Conservation (phyloP, 805 yeast genomes). For the Wickerhamiella azymoides region DNA sequence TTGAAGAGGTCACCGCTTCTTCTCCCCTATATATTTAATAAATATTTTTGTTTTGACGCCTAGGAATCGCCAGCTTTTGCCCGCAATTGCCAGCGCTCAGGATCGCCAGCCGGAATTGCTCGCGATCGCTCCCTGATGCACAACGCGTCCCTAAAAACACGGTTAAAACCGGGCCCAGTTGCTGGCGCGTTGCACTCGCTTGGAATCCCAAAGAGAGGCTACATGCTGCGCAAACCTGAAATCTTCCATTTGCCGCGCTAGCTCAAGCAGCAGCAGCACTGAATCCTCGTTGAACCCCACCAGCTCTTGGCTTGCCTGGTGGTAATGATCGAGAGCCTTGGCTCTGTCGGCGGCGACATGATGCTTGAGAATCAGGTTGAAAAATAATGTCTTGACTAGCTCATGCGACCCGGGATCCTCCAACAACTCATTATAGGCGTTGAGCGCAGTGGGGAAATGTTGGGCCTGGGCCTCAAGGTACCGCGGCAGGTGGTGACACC, state of each 20-base stretch:
- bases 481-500: conserved; percentile 15
- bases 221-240: not conserved
- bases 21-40: not conserved
- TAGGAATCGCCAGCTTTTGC: too few relatives aligned
- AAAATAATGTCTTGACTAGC: conserved; percentile 16
- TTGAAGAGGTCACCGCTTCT: conserved; percentile 5
- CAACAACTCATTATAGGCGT: conserved; percentile 11
- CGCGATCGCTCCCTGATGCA: too few relatives aligned
- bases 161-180: not conserved
- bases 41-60: not conserved
- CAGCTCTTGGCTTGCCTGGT: conserved; percentile 5
- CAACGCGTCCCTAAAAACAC: not conserved
- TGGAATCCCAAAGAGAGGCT: not conserved
- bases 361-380: conserved; percentile 16
- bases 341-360: not conserved
- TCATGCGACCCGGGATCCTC: conserved; percentile 9
- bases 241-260: not conserved
- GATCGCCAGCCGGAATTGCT: too few relatives aligned
- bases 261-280: not conserved
- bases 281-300: conserved; percentile 15
- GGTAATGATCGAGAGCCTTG: conserved; percentile 5
- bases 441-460: not conserved
- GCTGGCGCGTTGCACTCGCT: not conserved
- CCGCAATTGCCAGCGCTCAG: too few relatives aligned
- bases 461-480: conserved; percentile 12